Base-by-base conservation (phyloP, 176 grass and related monocot genomes). In the Avena sativa region DNA sequence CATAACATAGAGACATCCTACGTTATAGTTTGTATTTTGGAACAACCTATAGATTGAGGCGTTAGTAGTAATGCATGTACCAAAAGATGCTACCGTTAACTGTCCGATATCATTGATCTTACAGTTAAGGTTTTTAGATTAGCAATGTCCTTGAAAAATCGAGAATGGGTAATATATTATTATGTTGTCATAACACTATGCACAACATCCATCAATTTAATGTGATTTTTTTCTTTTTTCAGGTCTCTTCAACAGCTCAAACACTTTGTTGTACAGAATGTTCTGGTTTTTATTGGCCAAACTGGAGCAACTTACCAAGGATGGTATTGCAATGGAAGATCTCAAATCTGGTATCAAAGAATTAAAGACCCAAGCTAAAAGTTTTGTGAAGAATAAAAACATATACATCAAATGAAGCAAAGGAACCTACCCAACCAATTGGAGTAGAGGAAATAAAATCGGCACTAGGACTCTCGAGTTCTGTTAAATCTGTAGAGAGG, bases 341-440 rank as follows among this genome's bases (percentile, higher is more conserved):
- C 85, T 97, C 61, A 97, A 80, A 88, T 93, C 91, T 76, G 95
- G 95, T 50, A 88, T 90, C 25, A 75, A 79, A 47, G 95, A 95
- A 59, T 84, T 95, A 74, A 89, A 87, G 61, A 74, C 51, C 0
- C 21, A 93, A 56, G 76, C 95, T 21, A 87, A 95, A 85, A 95
- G 50, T 84, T 97, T 95, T 3, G 91, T 95, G 71, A 95, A 91
- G 65, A 90, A 93, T 76, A 95, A 94, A 71, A 91, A 89, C 73
- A 91, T 88, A 51, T 49, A 58, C 76, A 1, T 85, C 88, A 12
- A 82, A 83, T 23, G 76, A 89, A 62, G 80, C 87, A 65, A 93
- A 85, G 76, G 91, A 91, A 80, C n/a, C 89, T 77, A 71, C 78
- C 28, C 60, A 91, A 57, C 74, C 63, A 6, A 87, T 69, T 78